Percentiles rank a stretch among this genome's conserved stretches.
phyloP scores from a whole-genome alignment of 768 basidiomycete genomes.

The Amylocystis lapponica region DNA sequence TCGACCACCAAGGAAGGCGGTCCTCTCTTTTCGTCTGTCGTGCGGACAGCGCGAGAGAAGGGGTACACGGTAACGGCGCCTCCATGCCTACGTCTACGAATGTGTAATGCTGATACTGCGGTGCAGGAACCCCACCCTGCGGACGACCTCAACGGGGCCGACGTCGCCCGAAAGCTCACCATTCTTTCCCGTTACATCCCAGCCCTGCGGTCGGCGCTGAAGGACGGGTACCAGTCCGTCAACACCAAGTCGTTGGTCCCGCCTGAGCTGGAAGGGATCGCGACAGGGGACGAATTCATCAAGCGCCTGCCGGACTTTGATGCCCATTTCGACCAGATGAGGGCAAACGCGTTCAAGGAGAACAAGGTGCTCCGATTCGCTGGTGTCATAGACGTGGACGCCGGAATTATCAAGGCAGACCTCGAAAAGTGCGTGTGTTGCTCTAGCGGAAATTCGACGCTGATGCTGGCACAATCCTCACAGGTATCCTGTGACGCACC shows the following conservation, averaged over 20 bases:
- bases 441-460: background rate
- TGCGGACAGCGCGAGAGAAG: conserved; percentile 80
- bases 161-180: conserved; percentile 95
- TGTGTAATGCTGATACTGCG: background rate
- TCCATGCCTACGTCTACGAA: background rate
- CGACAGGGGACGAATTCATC: conserved; percentile 81
- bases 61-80: conserved; percentile 77
- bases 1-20: conserved; percentile 64
- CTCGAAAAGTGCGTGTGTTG: conserved; percentile 67
- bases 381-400: conserved; percentile 82
- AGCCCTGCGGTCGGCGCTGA: conserved; percentile 44
- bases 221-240: conserved; percentile 78
- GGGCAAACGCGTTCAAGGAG: conserved; percentile 71
- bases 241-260: conserved; percentile 85
- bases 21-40: conserved; percentile 83
- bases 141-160: conserved; percentile 94
- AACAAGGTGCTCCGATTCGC: conserved; percentile 91
- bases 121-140: conserved; percentile 92
- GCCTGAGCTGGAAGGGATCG: conserved; percentile 54
- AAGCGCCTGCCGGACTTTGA: conserved; percentile 78
- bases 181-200: conserved; percentile 84
- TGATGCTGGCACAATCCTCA: background rate
- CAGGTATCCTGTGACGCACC: conserved; percentile 85
- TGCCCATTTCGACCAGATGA: conserved; percentile 64
- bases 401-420: conserved; percentile 75